A percentile compares a stretch with the other conserved stretches of the same genome.
These are phyloP conservation scores for Agrocybe praecox DNA, from an alignment of 768 basidiomycete species.

Conservation along the genomic window DNA sequence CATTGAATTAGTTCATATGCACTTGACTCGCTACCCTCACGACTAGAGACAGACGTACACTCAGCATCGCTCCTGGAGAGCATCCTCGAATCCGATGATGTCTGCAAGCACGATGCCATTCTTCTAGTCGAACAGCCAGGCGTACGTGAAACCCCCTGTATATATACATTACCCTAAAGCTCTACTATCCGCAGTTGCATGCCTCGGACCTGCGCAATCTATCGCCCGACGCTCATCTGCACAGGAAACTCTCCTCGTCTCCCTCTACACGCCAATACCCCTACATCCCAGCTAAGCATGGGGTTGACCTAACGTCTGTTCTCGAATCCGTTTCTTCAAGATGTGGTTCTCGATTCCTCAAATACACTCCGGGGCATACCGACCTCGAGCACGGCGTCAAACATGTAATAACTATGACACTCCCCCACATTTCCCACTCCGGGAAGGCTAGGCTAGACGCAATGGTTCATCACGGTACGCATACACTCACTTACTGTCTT, in stretches of 20 bases:
- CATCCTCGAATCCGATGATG: conserved; percentile 43
- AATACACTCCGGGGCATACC: conserved; percentile 40
- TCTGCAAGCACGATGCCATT: conserved; percentile 69
- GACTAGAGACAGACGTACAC: conserved; percentile 26
- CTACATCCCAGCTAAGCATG: conserved; percentile 44
- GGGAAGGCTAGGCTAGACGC: conserved; percentile 46
- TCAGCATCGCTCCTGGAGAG: conserved; percentile 42
- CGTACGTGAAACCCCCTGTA: conserved; percentile 35
- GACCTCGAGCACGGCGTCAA: conserved; percentile 42
- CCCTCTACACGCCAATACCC: conserved; percentile 64
- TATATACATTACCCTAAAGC: not conserved
- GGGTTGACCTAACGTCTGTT: conserved; percentile 33
- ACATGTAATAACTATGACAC: conserved; percentile 56
- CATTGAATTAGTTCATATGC: conserved; percentile 43
- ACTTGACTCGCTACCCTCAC: conserved; percentile 44
- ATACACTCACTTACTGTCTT: too few species aligned
- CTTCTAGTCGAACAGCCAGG: conserved; percentile 74
- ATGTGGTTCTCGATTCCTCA: conserved; percentile 54
- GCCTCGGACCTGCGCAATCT: conserved; percentile 75
- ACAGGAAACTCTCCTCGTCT: conserved; percentile 47
- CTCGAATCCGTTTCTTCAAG: conserved; percentile 46
- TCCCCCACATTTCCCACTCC: conserved; percentile 52
- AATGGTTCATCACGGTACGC: conserved; percentile 60
- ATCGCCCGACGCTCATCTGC: conserved; percentile 47
- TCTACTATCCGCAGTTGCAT: conserved; percentile 52